A percentile compares a stretch with the other conserved stretches of the same genome.
Conservation (phyloP, 805 yeast genomes). For the Pichia californica region DNA sequence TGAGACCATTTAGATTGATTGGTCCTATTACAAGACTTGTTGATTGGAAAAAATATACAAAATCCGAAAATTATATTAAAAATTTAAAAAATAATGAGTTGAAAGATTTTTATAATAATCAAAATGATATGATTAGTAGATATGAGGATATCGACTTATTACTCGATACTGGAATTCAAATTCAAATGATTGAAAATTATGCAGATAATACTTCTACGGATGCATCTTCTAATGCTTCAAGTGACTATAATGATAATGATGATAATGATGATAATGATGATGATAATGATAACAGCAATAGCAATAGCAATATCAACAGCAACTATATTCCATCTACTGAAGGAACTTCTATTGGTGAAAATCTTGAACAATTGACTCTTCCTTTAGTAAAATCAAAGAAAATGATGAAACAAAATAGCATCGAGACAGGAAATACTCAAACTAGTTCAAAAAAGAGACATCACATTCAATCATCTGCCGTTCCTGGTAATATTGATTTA, state of each 20-base stretch:
- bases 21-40: conserved; percentile 34
- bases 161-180: conserved; percentile 65
- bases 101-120: conserved; percentile 44
- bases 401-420: background rate
- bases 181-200: conserved; percentile 57
- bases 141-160: conserved; percentile 56
- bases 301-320: too few relatives aligned
- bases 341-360: background rate
- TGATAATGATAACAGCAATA: conserved; percentile 2
- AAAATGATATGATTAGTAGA: conserved; percentile 53
- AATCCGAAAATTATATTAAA: conserved; percentile 21
- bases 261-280: background rate
- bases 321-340: too few relatives aligned
- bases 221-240: conserved; percentile 9
- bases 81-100: conserved; percentile 25
- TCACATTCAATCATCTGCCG: conserved; percentile 12
- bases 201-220: conserved; percentile 28
- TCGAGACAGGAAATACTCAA: background rate
- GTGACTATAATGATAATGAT: background rate
- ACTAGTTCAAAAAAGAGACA: background rate
- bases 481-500: conserved; percentile 55
- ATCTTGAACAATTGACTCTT: background rate
- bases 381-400: background rate
- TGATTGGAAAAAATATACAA: conserved; percentile 34
- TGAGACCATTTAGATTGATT: conserved; percentile 43